phyloP scores from a whole-genome alignment of 805 yeast species.

The Myxozyma geophila region DNA sequence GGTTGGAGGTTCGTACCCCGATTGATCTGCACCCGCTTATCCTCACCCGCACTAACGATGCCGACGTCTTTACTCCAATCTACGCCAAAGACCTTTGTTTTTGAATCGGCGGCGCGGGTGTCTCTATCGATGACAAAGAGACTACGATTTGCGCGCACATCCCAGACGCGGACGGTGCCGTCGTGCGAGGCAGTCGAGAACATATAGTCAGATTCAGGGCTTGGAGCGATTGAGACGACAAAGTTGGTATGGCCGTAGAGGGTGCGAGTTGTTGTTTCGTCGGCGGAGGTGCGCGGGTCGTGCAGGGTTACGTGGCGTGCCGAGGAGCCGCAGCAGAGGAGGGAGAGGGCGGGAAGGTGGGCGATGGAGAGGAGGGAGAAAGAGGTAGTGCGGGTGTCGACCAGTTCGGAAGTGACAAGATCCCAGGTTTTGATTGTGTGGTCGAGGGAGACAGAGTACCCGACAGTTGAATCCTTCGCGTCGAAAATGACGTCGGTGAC shows the following conservation, averaged over 20 bases:
- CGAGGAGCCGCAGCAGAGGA: slow-evolving; percentile 91
- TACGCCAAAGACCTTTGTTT: slow-evolving; percentile 79
- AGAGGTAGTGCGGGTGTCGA: slow-evolving; percentile 86
- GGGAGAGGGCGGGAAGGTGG: slow-evolving; percentile 66
- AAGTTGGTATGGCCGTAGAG: slow-evolving; percentile 89
- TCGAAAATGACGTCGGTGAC: slow-evolving; percentile 86
- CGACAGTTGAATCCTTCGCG: slow-evolving; percentile 72
- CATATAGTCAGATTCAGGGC: slow-evolving; percentile 80
- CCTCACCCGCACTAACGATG: slow-evolving; percentile 91
- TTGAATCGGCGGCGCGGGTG: slow-evolving; percentile 41
- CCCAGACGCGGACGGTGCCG: slow-evolving; percentile 96
- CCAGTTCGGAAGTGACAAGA: slow-evolving; percentile 78
- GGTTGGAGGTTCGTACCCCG: slow-evolving; percentile 33
- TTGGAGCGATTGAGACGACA: slow-evolving; percentile 75
- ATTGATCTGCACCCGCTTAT: slow-evolving; percentile 88
- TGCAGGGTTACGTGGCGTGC: slow-evolving; percentile 96
- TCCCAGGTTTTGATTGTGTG: slow-evolving; percentile 98
- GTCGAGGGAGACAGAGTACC: slow-evolving; percentile 93
- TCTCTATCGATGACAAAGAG: slow-evolving; percentile 84
- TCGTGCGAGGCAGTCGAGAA: slow-evolving; percentile 93
- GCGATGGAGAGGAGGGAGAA: slow-evolving; percentile 79
- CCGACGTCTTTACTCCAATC: slow-evolving; percentile 83
- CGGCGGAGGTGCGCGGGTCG: slow-evolving; percentile 75
- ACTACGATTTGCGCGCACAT: slow-evolving; percentile 72
- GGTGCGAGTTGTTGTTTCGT: slow-evolving; percentile 64